A percentile compares a stretch with the other conserved stretches of the same genome.
These are phyloP conservation scores for Populus hybrid DNA, from an alignment of 441 rosid genomes.

Conservation along the genomic window DNA sequence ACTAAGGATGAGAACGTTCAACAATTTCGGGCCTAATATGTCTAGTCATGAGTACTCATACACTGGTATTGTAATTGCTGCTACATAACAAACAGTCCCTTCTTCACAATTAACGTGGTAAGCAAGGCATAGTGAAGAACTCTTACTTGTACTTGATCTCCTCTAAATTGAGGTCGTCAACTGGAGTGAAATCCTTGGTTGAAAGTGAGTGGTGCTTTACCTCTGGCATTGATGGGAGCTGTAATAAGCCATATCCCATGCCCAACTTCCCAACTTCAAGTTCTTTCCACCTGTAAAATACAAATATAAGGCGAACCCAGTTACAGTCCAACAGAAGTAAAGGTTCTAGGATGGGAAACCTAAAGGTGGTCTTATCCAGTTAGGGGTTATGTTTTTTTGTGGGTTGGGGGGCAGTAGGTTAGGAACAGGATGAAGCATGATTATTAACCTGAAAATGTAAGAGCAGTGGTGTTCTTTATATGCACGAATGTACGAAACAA, in stretches of 20 bases:
- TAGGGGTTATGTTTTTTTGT: background rate
- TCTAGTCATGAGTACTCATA: background rate
- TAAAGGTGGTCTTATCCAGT: background rate
- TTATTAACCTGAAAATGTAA: conserved; percentile 60
- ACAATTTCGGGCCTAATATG: background rate
- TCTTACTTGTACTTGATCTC: conserved; percentile 81
- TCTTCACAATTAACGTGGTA: background rate
- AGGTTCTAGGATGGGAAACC: background rate
- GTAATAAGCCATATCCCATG: conserved; percentile 86
- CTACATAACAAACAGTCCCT: background rate
- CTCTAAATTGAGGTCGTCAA: conserved; percentile 56
- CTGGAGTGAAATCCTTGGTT: conserved; percentile 60
- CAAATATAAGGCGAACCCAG: background rate
- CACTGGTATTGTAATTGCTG: background rate
- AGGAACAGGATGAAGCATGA: background rate
- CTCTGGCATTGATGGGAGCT: conserved; percentile 82
- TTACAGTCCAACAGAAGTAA: background rate
- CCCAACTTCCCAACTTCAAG: conserved; percentile 90
- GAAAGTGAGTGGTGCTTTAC: conserved; percentile 72
- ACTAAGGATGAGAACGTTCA: background rate
- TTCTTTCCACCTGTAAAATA: conserved; percentile 60
- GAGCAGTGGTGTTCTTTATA: conserved; percentile 86
- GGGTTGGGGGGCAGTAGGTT: background rate
- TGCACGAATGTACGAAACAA: conserved; percentile 80
- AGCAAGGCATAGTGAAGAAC: background rate